Evolutionary conservation across 2,329 filamentous ascomycete genomes (phyloP).

Genomic region (Lasiodiplodia citricola): DNA sequence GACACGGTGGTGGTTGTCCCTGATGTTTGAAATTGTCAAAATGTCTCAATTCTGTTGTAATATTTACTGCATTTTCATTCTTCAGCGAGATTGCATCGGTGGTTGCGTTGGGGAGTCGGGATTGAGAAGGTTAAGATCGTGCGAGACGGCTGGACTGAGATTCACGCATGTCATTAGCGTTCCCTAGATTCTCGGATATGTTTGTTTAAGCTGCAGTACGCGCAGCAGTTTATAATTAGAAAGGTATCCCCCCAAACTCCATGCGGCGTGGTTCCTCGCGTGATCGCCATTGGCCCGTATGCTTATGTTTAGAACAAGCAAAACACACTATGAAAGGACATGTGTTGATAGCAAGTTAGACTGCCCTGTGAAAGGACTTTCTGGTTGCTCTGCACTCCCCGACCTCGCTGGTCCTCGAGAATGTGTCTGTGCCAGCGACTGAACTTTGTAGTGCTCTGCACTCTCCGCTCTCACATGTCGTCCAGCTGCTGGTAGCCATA

Average conservation of each 20-base stretch:
- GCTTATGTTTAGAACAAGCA: not conserved
- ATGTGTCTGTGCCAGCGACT: too few species aligned
- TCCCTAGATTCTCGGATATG: not conserved
- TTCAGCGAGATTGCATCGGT: not conserved
- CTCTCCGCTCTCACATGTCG: too few species aligned
- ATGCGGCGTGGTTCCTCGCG: not conserved
- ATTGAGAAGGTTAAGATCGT: not conserved
- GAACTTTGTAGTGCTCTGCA: too few species aligned
- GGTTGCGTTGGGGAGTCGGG: not conserved
- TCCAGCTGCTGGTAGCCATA: too few species aligned
- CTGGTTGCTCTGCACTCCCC: too few species aligned
- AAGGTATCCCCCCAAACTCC: not conserved
- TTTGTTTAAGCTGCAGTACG: not conserved
- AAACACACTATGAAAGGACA: too few species aligned
- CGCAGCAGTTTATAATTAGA: not conserved
- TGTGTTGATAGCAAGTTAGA: too few species aligned
- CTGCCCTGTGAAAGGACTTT: too few species aligned
- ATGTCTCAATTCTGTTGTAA: not conserved
- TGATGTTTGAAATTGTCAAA: not conserved
- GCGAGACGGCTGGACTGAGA: not conserved
- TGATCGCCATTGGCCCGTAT: not conserved
- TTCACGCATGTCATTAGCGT: not conserved
- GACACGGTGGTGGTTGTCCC: not conserved
- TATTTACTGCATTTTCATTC: not conserved
- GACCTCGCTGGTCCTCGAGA: too few species aligned